Percentiles rank a stretch among this genome's conserved stretches.
Evolutionary conservation across 2,329 filamentous ascomycete species (phyloP).

Genomic region (Alternaria rosae): DNA sequence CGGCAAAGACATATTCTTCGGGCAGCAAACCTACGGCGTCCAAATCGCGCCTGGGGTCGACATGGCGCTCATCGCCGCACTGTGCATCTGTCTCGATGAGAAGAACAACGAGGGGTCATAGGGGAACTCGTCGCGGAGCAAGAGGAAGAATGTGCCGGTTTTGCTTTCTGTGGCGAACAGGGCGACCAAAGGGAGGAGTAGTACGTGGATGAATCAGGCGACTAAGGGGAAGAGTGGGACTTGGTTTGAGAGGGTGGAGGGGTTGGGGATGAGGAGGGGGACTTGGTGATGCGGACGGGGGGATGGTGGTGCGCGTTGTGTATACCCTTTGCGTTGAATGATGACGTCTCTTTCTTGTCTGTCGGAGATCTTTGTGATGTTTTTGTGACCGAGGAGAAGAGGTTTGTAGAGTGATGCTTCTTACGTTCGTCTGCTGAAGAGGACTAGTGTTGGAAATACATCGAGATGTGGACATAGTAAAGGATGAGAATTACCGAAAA

Average conservation of each 20-base stretch:
- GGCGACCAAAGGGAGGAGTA: neutral
- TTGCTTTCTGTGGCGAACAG: neutral
- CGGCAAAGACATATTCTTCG: slow-evolving; percentile 64
- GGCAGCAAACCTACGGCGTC: slow-evolving; percentile 71
- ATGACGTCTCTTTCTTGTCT: neutral
- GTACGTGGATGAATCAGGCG: neutral
- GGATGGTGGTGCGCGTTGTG: neutral
- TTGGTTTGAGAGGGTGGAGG: neutral
- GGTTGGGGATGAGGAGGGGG: neutral
- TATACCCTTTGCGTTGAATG: neutral
- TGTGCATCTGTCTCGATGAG: slow-evolving; percentile 75
- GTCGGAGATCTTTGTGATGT: neutral
- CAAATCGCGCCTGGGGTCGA: slow-evolving; percentile 71
- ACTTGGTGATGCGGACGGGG: neutral
- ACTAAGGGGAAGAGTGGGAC: neutral
- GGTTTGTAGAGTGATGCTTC: too few species aligned
- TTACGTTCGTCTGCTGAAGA: too few species aligned
- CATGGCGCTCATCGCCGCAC: slow-evolving; percentile 68
- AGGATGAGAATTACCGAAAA: too few species aligned
- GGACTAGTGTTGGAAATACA: too few species aligned
- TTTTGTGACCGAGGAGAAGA: neutral
- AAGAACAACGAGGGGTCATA: slow-evolving; percentile 27
- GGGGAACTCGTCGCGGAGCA: neutral
- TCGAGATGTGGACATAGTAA: too few species aligned
- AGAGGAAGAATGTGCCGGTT: neutral